phyloP scores from a whole-genome alignment of 163 green algal species.

The Scenedesmus sp. region DNA sequence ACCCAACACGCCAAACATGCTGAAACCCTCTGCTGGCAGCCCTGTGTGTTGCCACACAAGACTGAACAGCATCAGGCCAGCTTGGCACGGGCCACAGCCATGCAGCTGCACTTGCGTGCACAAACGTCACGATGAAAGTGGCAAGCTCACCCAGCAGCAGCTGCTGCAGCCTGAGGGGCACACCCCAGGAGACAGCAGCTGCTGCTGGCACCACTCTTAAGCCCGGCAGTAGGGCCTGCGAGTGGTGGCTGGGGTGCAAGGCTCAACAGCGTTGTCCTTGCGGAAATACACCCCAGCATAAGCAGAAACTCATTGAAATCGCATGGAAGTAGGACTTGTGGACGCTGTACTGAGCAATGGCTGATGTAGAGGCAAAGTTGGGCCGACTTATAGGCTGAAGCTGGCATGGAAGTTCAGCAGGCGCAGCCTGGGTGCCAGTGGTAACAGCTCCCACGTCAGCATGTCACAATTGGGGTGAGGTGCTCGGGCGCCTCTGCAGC shows the following conservation, averaged over 20 bases:
- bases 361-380: not conserved
- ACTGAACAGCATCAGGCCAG: not conserved
- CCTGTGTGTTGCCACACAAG: not conserved
- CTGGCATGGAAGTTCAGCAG: not conserved
- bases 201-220: not conserved
- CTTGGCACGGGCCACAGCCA: not conserved
- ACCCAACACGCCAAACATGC: not conserved
- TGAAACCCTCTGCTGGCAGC: not conserved
- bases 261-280: not conserved
- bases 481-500: not conserved
- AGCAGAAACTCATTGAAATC: not conserved
- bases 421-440: no score
- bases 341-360: not conserved
- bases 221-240: not conserved
- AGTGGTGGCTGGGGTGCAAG: not conserved
- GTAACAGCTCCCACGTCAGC: not conserved
- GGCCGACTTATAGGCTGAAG: not conserved
- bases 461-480: not conserved
- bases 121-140: constrained; percentile 17
- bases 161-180: not conserved
- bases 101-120: constrained; percentile 3
- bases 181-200: not conserved
- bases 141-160: not conserved
- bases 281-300: not conserved
- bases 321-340: not conserved